A percentile compares a stretch with the other conserved stretches of the same genome.
Evolutionary conservation across 2,329 filamentous ascomycete genomes (phyloP).

Genomic region (Penicillium sp.): DNA sequence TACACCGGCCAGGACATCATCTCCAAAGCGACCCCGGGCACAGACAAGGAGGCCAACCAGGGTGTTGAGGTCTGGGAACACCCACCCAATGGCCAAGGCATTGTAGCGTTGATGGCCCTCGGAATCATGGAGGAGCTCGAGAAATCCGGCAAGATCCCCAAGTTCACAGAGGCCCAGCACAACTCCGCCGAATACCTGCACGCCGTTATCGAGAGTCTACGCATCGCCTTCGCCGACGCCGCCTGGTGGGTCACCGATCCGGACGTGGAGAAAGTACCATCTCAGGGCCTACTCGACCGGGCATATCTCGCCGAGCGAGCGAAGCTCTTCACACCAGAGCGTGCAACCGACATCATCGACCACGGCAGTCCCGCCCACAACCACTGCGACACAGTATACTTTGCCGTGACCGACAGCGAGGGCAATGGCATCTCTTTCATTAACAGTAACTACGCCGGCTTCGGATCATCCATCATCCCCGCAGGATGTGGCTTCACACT

Average conservation of each 20-base stretch:
- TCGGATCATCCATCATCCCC: constrained; percentile 84
- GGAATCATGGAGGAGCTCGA: constrained; percentile 88
- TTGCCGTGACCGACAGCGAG: constrained; percentile 71
- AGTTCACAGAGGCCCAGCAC: constrained; percentile 64
- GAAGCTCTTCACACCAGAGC: constrained; percentile 57
- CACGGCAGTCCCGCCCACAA: constrained; percentile 82
- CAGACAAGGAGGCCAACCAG: constrained; percentile 36
- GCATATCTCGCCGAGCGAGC: constrained; percentile 69
- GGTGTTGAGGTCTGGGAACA: constrained; percentile 88
- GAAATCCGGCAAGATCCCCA: constrained; percentile 66
- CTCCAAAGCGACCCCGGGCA: constrained; percentile 20
- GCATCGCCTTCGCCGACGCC: constrained; percentile 85
- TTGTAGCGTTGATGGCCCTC: constrained; percentile 89
- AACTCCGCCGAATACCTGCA: constrained; percentile 81
- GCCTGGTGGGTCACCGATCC: constrained; percentile 90
- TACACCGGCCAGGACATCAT: constrained; percentile 59
- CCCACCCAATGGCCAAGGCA: constrained; percentile 92
- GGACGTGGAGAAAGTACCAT: constrained; percentile 60
- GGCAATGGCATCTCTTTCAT: constrained; percentile 96
- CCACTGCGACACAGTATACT: constrained; percentile 92
- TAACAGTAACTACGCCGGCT: constrained; percentile 85
- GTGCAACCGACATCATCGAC: constrained; percentile 52
- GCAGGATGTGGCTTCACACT: constrained; percentile 84
- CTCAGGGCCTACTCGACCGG: constrained; percentile 64
- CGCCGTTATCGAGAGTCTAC: constrained; percentile 78